These are phyloP conservation scores for Cudoniella acicularis DNA, from an alignment of 495 filamentous ascomycete genomes.

Conservation along the genomic window DNA sequence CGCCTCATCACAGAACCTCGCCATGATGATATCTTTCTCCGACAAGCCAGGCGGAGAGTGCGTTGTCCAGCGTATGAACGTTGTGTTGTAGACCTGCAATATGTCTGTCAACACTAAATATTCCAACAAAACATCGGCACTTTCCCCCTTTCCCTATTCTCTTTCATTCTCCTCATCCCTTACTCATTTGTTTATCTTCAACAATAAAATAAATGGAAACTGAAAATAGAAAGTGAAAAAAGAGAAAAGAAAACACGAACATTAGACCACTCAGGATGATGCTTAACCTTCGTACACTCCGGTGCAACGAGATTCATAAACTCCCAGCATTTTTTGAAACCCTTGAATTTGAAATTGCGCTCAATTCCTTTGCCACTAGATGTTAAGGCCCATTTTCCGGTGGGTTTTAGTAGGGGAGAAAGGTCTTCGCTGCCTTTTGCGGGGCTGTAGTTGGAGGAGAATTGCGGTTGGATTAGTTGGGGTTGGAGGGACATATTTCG, in stretches of 20 bases:
- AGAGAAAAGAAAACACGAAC: slow-evolving; percentile 32
- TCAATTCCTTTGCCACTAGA: slow-evolving; percentile 50
- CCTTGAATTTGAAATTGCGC: slow-evolving; percentile 58
- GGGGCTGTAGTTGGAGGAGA: slow-evolving; percentile 17
- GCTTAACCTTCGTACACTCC: slow-evolving; percentile 51
- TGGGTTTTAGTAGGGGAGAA: slow-evolving; percentile 7
- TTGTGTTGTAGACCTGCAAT: slow-evolving; percentile 54
- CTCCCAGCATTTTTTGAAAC: slow-evolving; percentile 59
- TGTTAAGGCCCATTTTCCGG: slow-evolving; percentile 48
- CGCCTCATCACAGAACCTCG: slow-evolving; percentile 60
- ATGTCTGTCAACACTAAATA: background rate
- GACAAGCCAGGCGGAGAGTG: slow-evolving; percentile 71
- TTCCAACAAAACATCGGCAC: too few species aligned
- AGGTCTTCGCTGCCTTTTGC: slow-evolving; percentile 12
- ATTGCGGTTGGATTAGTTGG: background rate
- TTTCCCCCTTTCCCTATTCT: too few species aligned
- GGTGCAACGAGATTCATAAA: slow-evolving; percentile 58
- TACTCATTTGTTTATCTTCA: too few species aligned
- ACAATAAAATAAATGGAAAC: too few species aligned
- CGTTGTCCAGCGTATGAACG: slow-evolving; percentile 69
- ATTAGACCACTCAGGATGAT: slow-evolving; percentile 65
- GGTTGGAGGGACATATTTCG: background rate
- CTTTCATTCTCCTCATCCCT: too few species aligned
- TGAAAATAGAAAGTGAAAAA: background rate
- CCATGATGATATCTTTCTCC: slow-evolving; percentile 61